A percentile compares a stretch with the other conserved stretches of the same genome.
Evolutionary conservation across 2,329 filamentous ascomycete species (phyloP).

Genomic region (Aspergillus sergii): DNA sequence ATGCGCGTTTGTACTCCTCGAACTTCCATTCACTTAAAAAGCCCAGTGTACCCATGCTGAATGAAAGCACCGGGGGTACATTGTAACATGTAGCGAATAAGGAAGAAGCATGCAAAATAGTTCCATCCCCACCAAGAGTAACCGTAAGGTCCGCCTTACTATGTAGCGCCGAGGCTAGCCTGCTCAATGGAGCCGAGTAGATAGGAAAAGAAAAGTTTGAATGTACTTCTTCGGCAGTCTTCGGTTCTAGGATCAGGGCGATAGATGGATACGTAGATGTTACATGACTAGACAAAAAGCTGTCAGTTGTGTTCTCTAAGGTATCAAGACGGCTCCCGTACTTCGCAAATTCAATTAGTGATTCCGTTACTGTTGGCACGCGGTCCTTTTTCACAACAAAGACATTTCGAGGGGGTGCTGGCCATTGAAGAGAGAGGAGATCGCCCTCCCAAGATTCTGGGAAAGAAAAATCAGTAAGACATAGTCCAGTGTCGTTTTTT

Average conservation of each 20-base stretch:
- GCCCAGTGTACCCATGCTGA: conserved; percentile 94
- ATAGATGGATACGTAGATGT: conserved; percentile 76
- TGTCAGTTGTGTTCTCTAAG: background rate
- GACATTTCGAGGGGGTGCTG: conserved; percentile 67
- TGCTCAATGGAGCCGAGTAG: conserved; percentile 53
- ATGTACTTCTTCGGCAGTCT: conserved; percentile 73
- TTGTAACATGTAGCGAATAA: conserved; percentile 79
- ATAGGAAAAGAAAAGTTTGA: conserved; percentile 72
- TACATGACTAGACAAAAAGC: conserved; percentile 61
- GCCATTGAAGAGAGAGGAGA: conserved; percentile 68
- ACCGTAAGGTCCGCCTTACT: conserved; percentile 85
- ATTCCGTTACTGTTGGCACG: conserved; percentile 57
- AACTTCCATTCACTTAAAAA: conserved; percentile 98
- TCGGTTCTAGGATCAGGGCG: conserved; percentile 79
- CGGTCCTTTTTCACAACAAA: conserved; percentile 69
- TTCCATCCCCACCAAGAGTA: conserved; percentile 91
- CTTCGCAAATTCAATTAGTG: conserved; percentile 61
- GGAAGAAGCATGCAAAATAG: conserved; percentile 81
- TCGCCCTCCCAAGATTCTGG: conserved; percentile 61
- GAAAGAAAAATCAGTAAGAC: conserved; percentile 2
- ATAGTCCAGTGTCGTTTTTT: background rate
- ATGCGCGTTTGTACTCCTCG: conserved; percentile 85
- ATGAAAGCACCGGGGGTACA: conserved; percentile 89
- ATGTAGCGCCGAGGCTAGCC: conserved; percentile 58
- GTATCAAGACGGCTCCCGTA: conserved; percentile 23